These are phyloP conservation scores for Coemansia sp. DNA, from an alignment of 192 early-diverging fungal species.

Conservation along the genomic window DNA sequence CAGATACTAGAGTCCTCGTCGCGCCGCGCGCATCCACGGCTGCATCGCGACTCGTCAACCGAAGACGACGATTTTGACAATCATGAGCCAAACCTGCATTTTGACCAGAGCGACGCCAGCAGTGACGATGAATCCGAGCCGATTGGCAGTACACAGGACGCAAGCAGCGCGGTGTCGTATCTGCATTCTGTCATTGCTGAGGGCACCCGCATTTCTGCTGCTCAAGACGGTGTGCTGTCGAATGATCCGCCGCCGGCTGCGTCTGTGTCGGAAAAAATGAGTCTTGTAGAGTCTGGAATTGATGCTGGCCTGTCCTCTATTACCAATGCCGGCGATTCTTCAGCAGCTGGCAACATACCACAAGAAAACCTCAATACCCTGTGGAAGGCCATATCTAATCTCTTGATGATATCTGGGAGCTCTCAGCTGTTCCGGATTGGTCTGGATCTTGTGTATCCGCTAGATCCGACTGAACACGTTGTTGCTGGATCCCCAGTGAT, in stretches of 20 bases:
- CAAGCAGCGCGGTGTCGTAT: slow-evolving; percentile 18
- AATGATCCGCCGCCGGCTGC: slow-evolving; percentile 20
- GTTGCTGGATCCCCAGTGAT: slow-evolving; percentile 84
- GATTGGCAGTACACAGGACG: slow-evolving; percentile 18
- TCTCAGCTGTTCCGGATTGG: slow-evolving; percentile 51
- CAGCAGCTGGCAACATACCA: slow-evolving; percentile 14
- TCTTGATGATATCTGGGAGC: slow-evolving; percentile 37
- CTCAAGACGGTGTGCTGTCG: slow-evolving; percentile 11
- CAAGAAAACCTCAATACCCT: slow-evolving; percentile 42
- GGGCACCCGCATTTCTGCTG: slow-evolving; percentile 2
- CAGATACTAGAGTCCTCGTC: slow-evolving; percentile 30
- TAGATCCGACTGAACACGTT: slow-evolving; percentile 77
- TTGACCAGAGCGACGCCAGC: slow-evolving; percentile 45
- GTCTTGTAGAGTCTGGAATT: slow-evolving; percentile 28
- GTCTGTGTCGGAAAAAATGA: slow-evolving; percentile 29
- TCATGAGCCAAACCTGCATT: slow-evolving; percentile 50
- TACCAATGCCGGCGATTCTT: slow-evolving; percentile 18
- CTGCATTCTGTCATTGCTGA: slow-evolving; percentile 28
- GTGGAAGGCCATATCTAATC: slow-evolving; percentile 47
- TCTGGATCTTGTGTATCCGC: slow-evolving; percentile 49
- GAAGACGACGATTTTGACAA: slow-evolving; percentile 41
- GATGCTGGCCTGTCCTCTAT: slow-evolving; percentile 3
- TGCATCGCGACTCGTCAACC: slow-evolving; percentile 35
- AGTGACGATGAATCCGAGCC: slow-evolving; percentile 38
- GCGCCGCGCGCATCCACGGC: slow-evolving; percentile 17